phyloP scores from a whole-genome alignment of 2,329 filamentous ascomycete species.

The Colletotrichum viniferum region DNA sequence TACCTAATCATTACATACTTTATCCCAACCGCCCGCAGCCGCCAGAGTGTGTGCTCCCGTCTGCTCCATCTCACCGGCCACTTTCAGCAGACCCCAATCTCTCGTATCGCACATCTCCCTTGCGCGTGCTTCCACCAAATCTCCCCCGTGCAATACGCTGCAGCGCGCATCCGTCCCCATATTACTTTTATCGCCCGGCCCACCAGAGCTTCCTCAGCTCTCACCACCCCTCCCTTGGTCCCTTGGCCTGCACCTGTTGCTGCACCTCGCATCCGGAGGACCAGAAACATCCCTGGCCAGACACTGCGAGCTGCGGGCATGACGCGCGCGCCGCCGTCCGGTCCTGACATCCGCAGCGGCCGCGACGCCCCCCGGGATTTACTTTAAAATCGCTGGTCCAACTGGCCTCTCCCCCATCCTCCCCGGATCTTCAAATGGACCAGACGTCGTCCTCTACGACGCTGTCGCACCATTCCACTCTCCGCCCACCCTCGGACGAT shows the following conservation, averaged over 20 bases:
- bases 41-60: neutral
- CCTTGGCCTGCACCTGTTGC: neutral
- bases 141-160: neutral
- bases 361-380: slow-evolving; percentile 3
- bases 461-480: neutral
- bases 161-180: neutral
- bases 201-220: neutral
- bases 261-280: neutral
- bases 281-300: neutral
- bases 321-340: slow-evolving; percentile 5
- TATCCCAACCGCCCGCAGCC: neutral
- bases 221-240: neutral
- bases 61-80: neutral
- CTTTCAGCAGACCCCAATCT: neutral
- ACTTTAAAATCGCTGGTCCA: slow-evolving; percentile 6
- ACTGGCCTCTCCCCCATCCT: neutral
- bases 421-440: slow-evolving; percentile 11
- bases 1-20: neutral
- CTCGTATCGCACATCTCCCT: neutral
- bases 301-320: slow-evolving; percentile 1
- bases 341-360: slow-evolving; percentile 6
- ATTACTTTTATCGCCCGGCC: neutral
- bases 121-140: neutral
- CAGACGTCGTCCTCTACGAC: slow-evolving; percentile 9
- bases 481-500: neutral